Base-by-base conservation (phyloP, 129 eudicot genomes). In the Lactuca sativa region DNA sequence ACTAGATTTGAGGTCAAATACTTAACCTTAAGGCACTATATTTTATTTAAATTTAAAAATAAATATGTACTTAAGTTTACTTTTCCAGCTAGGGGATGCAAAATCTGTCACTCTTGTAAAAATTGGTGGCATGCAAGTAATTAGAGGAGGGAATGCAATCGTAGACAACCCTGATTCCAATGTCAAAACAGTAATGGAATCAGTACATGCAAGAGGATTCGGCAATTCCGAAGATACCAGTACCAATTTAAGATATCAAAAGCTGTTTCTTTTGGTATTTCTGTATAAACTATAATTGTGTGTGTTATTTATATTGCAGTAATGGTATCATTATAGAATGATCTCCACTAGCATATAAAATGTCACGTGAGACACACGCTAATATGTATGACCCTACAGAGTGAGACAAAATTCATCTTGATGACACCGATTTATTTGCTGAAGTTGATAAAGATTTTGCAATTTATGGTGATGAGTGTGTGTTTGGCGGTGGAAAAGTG, bases 401-500 rank as follows among this genome's bases (percentile, higher is more conserved):
- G 71, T 97, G 99, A 71, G 99, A 90, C 91, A 93, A 87, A 85
- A 68, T 93, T 69, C 88, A 97, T 62, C 96, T 93, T 9, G 97
- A 97, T 70, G 99, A 93, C 74, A 93, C 99, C 3, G 92, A 93
- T 30, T 77, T 93, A 70, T 80, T 93, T 83, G 97, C 95, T 6
- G 92, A 93, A 80, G 83, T 93, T 32, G 99, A 93, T 80, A 85
- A 82, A 40, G 95, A 93, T 78, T 85, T 72, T 80, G 78, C 88
- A 62, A 85, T 85, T 67, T 84, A 85, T 72, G 99, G 99, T 17
- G 99, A 93, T 34, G 99, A 93, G 77, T 86, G 96, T 83, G 99
- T 93, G 9, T 93, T 93, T 82, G 99, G 99, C 34, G 99, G 99
- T 33, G 99, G 99, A 80, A 93, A 93, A 75, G 99, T 93, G 73